Evolutionary conservation across 768 basidiomycete genomes (phyloP), one percentile per base, ranked within the genome.

Genomic region (Coprinopsis cinerea): DNA sequence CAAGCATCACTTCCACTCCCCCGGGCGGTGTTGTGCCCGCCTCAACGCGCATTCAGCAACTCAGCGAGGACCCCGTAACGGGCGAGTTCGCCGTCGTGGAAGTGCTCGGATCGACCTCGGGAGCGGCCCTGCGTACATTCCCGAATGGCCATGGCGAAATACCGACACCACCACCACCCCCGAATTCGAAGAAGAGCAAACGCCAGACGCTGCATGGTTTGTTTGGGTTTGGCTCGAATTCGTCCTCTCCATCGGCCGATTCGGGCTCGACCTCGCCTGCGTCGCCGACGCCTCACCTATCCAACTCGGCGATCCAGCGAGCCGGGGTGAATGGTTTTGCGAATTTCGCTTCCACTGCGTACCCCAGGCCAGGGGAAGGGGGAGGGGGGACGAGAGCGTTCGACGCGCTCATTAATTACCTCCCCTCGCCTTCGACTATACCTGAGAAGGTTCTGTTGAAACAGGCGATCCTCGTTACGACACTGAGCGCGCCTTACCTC

Each of bases 381-480:
- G 20, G 37, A 14, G 15, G n/a, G n/a, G 32, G 17, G 22, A 49
- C 53, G 30, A 59, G 64, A 30, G 56, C 64, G 0, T 75, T 77
- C 49, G 72, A 73, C 49, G 70, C 71, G 7, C 54, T 77, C 14
- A 49, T 77, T 52, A 73, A 72, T 41, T 75, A 74, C 54, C 61
- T 77, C n/a, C 71, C 74, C 0, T 28, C 61, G 3, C 49, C 50
- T 10, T 27, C 47, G 11, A 42, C 48, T 2, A 42, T 71, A 1
- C 63, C 67, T 0, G 75, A 77, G 32, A 74, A 73, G 52, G 64
- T 64, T 10, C 57, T 75, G 3, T 56, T 76, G 3, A 75, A 75
- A 47, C 65, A 72, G 50, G 65, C 71, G 5, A 69, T 77, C 10
- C 64, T 77, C 25, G 66, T 75, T 3, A 73, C 69, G 1, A 72